phyloP scores from a whole-genome alignment of 2,329 filamentous ascomycete species.

The Alternaria sp. region DNA sequence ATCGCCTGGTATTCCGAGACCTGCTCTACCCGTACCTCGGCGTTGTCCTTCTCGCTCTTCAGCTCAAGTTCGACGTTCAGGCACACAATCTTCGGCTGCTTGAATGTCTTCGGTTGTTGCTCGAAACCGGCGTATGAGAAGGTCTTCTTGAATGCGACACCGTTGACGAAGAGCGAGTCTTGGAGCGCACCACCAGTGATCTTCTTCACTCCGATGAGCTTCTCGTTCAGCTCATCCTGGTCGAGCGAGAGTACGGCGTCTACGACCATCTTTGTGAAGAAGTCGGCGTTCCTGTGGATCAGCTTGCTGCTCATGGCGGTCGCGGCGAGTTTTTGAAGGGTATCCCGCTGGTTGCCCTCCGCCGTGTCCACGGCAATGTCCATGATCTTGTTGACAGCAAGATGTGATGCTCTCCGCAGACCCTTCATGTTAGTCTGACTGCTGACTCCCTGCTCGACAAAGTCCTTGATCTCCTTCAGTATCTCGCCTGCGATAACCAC shows the following conservation, averaged over 20 bases:
- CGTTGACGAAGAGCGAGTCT: constrained; percentile 95
- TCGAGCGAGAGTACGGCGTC: constrained; percentile 94
- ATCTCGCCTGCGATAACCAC: constrained; percentile 98
- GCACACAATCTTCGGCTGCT: constrained; percentile 94
- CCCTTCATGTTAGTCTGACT: constrained; percentile 98
- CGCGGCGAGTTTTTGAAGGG: constrained; percentile 84
- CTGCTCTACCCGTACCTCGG: constrained; percentile 96
- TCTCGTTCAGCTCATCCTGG: constrained; percentile 96
- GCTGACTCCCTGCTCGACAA: constrained; percentile 96
- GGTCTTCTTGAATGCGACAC: constrained; percentile 99
- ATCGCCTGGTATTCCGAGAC: constrained; percentile 99
- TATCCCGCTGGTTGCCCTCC: constrained; percentile 85
- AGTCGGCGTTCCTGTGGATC: constrained; percentile 94
- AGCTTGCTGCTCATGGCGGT: constrained; percentile 99
- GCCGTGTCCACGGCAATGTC: constrained; percentile 90
- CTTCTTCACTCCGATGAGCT: constrained; percentile 97
- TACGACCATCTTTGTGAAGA: constrained; percentile 99
- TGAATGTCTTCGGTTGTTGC: constrained; percentile 96
- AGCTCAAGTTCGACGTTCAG: constrained; percentile 97
- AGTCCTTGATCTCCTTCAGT: constrained; percentile 93
- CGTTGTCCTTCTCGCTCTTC: constrained; percentile 99
- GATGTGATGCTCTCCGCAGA: constrained; percentile 81
- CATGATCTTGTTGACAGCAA: constrained; percentile 99
- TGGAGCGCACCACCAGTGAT: constrained; percentile 95
- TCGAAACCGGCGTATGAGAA: constrained; percentile 99